These are phyloP conservation scores for Acanthamoeba sp. DNA, from an alignment of 208 protist species.

Conservation along the genomic window DNA sequence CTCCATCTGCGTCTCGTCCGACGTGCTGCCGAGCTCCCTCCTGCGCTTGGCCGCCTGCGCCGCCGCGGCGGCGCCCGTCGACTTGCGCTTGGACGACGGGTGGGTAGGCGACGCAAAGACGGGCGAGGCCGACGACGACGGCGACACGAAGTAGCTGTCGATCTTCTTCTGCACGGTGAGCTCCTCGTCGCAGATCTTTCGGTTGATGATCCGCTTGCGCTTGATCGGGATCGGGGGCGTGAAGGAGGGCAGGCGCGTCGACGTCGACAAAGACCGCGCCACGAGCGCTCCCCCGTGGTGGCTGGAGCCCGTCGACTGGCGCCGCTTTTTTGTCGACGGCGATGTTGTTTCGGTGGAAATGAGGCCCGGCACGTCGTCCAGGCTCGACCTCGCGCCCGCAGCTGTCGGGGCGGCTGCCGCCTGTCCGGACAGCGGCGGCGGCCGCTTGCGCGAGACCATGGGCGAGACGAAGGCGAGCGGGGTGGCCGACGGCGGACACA, in stretches of 20 bases:
- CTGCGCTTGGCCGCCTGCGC: background rate
- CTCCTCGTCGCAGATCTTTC: slow-evolving; percentile 65
- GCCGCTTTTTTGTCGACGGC: background rate
- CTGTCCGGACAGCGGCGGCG: background rate
- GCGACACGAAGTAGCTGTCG: background rate
- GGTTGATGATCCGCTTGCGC: slow-evolving; percentile 40
- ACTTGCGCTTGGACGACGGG: slow-evolving; percentile 35
- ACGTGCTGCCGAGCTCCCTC: background rate
- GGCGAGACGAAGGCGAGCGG: slow-evolving; percentile 20
- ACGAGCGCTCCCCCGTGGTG: background rate
- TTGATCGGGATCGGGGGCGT: slow-evolving; percentile 37
- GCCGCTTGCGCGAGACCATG: background rate
- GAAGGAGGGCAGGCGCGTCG: slow-evolving; percentile 1
- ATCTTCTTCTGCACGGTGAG: slow-evolving; percentile 33
- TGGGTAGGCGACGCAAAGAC: background rate
- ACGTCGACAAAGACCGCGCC: background rate
- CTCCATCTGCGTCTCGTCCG: background rate
- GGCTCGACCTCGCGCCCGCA: background rate
- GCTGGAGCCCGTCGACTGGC: slow-evolving; percentile 44
- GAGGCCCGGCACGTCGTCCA: too few relatives aligned
- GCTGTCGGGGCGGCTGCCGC: too few relatives aligned
- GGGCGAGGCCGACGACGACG: background rate
- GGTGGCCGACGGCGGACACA: background rate
- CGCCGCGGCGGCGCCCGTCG: background rate
- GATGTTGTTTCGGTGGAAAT: background rate